Percentiles rank a stretch among this genome's conserved stretches.
These are phyloP conservation scores for Phytophthora citrophthora DNA, from an alignment of 352 stramenopile species.

Conservation along the genomic window DNA sequence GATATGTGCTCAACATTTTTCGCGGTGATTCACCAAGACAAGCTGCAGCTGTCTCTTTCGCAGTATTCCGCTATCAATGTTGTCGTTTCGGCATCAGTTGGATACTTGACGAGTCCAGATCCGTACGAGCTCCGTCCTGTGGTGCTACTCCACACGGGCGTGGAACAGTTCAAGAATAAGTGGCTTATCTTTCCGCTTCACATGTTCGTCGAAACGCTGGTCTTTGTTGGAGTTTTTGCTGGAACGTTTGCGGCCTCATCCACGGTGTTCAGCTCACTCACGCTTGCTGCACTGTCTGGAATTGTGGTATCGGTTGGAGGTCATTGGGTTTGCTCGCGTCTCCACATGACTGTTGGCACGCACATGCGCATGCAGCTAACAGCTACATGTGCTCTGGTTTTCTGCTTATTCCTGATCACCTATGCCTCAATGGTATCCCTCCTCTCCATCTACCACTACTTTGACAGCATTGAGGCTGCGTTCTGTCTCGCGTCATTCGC, in stretches of 20 bases:
- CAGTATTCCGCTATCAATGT: slow-evolving; percentile 81
- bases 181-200: slow-evolving; percentile 80
- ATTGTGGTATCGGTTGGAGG: slow-evolving; percentile 80
- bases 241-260: slow-evolving; percentile 78
- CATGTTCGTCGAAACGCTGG: slow-evolving; percentile 71
- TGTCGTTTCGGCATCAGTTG: slow-evolving; percentile 62
- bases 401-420: slow-evolving; percentile 73
- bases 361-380: slow-evolving; percentile 66
- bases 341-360: slow-evolving; percentile 64
- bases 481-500: slow-evolving; percentile 83
- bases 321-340: slow-evolving; percentile 67
- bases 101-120: slow-evolving; percentile 72
- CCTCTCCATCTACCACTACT: slow-evolving; percentile 86
- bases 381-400: slow-evolving; percentile 75
- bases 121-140: slow-evolving; percentile 68
- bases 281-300: slow-evolving; percentile 71
- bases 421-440: slow-evolving; percentile 77
- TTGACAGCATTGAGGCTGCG: slow-evolving; percentile 84
- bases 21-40: slow-evolving; percentile 48
- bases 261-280: slow-evolving; percentile 76
- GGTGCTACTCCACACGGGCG: slow-evolving; percentile 54
- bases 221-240: slow-evolving; percentile 78
- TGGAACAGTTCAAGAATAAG: slow-evolving; percentile 75
- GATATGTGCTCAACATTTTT: slow-evolving; percentile 73
- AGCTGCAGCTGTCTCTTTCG: slow-evolving; percentile 60